Evolutionary conservation across 768 basidiomycete genomes (phyloP), one percentile per base, ranked within the genome.

Genomic region (Rhizopogon vulgaris): DNA sequence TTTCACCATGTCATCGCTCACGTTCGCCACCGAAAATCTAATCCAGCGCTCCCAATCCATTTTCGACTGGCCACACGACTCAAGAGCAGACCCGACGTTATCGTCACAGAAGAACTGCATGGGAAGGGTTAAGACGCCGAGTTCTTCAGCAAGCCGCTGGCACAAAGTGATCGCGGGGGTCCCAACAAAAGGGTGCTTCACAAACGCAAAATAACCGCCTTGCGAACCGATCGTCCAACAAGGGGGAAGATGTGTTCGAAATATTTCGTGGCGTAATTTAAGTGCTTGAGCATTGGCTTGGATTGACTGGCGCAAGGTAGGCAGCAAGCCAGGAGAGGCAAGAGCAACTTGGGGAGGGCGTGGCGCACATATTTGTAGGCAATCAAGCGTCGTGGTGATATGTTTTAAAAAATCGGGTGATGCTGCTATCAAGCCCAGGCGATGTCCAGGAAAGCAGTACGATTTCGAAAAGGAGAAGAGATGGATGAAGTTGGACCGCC

Each of bases 381-480:
- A 85, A 65, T 93, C 91, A 11, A 90, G 77, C 18, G 85, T 78
- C n/a, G 73, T 82, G 22, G 71, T 75, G 45, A 82, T 62, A 4
- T 75, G 58, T 14, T 56, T 56, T 6, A 85, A 68, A 45, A 92
- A 64, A 0, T 62, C 54, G 0, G 83, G 79, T 0, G 83, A 79
- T 1, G 85, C 83, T 17, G 82, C 76, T 52, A 92, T 75, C 4
- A 78, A 76, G 1, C 91, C 91, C 4, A 93, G 77, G 10, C 90
- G 80, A 65, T 91, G 85, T 0, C 90, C 90, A 0, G 91, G 90
- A n/a, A 89, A 73, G 47, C 78, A 82, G 68, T 88, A 85, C 38
- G 84, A 78, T 69, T 91, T 94, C 41, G 85, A 88, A 67, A 90
- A 90, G 22, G 87, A 90, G 64, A 84, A 89, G 25, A 91, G 72